Evolutionary conservation across 306 rosid species (phyloP), one percentile per base, ranked within the genome.

Genomic region (Hippophae rhamnoides): DNA sequence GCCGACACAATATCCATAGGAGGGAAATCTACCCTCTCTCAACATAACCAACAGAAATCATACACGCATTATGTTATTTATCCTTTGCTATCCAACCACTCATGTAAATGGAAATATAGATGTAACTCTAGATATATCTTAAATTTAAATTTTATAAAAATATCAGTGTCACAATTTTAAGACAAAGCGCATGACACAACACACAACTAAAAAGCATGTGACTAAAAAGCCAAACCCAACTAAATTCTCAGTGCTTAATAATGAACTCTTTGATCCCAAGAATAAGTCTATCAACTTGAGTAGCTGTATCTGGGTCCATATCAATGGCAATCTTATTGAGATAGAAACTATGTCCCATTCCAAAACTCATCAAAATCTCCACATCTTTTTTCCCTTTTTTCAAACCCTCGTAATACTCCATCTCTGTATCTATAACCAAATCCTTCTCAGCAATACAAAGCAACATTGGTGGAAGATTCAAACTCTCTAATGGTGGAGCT

Each of bases 361-460:
- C 86, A 1, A 41, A 5, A 57, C 70, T 82, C 0, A 67, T 50
- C 41, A 69, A 50, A 46, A 84, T 61, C 53, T 84, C 75, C 42
- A 84, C 78, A 0, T 80, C 82, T 50, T 84, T 80, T 0, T 75
- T 73, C 0, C 75, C 89, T 56, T 73, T 77, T 62, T 78, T 87
- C 96, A 87, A 60, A 4, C 84, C 87, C 47, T 80, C 81, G 11
- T 76, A 84, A 23, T 70, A 87, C 67, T 84, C 94, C 84, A 78
- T 76, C 67, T 78, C 57, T 0, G 87, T 76, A 48, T 87, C 96
- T 1, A 23, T 3, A 0, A 84, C 0, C 74, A 87, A 7, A 60
- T 87, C 96, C 61, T 23, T 72, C 56, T 80, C 85, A 3, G 86
- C 93, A 26, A 87, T 5, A 27, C 87, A 82, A 7, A 89, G 70